Evolutionary conservation across 768 basidiomycete genomes (phyloP).

Genomic region (Pulveroboletus sp.): DNA sequence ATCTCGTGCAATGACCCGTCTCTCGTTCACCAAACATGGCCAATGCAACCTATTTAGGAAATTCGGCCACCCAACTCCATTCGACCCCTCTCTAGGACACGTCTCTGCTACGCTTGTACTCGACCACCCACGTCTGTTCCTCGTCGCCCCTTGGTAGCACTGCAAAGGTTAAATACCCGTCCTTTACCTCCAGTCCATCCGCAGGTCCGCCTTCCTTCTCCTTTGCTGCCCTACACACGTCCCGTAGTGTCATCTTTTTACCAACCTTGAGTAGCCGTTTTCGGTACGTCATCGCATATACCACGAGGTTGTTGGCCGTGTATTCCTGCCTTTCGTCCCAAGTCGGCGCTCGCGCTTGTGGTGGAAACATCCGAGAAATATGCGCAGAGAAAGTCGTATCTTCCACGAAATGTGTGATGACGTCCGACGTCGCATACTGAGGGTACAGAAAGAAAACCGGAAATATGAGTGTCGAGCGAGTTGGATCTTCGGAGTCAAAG

Average conservation of each 20-base stretch:
- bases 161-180: slow-evolving; percentile 75
- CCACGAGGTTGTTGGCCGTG: slow-evolving; percentile 51
- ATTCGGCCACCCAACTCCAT: neutral
- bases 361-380: slow-evolving; percentile 79
- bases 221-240: slow-evolving; percentile 64
- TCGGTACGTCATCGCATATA: slow-evolving; percentile 78
- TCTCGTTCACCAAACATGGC: slow-evolving; percentile 27
- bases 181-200: slow-evolving; percentile 83
- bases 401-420: slow-evolving; percentile 83
- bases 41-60: slow-evolving; percentile 20
- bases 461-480: slow-evolving; percentile 59
- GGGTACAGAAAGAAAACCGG: slow-evolving; percentile 95
- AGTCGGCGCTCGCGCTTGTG: slow-evolving; percentile 52
- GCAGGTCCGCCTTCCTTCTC: slow-evolving; percentile 51
- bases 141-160: slow-evolving; percentile 71
- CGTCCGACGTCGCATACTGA: slow-evolving; percentile 81
- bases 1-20: slow-evolving; percentile 5
- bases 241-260: slow-evolving; percentile 79
- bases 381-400: slow-evolving; percentile 77
- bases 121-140: slow-evolving; percentile 83
- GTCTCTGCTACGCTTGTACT: slow-evolving; percentile 64
- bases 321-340: slow-evolving; percentile 81
- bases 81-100: slow-evolving; percentile 8
- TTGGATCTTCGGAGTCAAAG: slow-evolving; percentile 62
- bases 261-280: slow-evolving; percentile 86